Evolutionary conservation across 768 basidiomycete species (phyloP).

Genomic region (Mycena epipterygia): DNA sequence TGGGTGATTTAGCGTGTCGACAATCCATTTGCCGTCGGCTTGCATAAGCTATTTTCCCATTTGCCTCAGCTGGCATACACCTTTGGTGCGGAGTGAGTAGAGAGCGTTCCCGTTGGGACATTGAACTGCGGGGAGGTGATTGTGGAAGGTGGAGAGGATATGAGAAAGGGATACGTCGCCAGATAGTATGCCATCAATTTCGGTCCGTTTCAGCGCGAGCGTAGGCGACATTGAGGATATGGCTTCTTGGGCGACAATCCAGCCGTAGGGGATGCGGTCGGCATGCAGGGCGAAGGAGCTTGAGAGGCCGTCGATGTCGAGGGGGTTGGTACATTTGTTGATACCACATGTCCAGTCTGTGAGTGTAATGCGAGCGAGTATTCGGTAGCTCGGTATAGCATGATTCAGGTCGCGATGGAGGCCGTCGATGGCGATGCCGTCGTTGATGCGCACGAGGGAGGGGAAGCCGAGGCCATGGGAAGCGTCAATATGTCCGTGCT

Average conservation of each 20-base stretch:
- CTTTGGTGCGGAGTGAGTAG: neutral
- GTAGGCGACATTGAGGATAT: neutral
- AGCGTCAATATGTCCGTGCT: conserved; percentile 19
- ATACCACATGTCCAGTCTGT: conserved; percentile 30
- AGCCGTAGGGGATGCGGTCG: neutral
- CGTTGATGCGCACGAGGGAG: conserved; percentile 39
- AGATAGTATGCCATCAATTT: neutral
- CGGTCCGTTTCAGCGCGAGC: neutral
- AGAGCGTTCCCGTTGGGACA: neutral
- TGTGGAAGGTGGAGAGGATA: neutral
- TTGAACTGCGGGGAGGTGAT: neutral
- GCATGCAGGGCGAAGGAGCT: neutral
- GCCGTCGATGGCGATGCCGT: conserved; percentile 31
- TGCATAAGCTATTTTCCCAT: neutral
- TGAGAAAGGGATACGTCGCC: neutral
- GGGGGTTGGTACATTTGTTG: conserved; percentile 18
- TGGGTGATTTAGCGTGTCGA: neutral
- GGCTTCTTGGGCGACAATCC: conserved; percentile 17
- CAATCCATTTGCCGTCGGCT: neutral
- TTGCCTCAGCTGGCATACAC: neutral
- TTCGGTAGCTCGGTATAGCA: conserved; percentile 35
- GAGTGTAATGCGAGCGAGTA: conserved; percentile 13
- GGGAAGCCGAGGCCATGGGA: conserved; percentile 43
- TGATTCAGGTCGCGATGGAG: conserved; percentile 42
- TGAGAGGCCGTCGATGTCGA: neutral